Conservation (phyloP, 805 yeast species). For the Crinitomyces ghanaensis region DNA sequence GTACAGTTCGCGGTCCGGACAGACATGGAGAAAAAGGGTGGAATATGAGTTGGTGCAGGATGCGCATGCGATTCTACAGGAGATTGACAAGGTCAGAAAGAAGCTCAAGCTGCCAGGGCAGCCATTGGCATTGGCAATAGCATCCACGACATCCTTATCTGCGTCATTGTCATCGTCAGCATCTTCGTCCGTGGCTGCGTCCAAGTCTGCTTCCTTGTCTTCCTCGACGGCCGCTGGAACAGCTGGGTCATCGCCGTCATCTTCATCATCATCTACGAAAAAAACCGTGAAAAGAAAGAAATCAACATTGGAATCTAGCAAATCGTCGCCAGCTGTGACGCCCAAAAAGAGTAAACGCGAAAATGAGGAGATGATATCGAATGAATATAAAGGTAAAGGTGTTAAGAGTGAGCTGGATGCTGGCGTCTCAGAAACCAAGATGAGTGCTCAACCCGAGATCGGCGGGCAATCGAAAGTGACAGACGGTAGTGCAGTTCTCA, state of each 20-base stretch:
- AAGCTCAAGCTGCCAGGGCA: conserved; percentile 7
- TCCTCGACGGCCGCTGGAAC: background rate
- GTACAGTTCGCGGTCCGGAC: conserved; percentile 37
- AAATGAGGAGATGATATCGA: no score
- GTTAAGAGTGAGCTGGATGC: background rate
- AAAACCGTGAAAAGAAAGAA: background rate
- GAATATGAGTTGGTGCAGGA: conserved; percentile 58
- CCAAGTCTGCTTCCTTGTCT: background rate
- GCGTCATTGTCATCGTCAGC: no score
- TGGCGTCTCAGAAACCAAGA: background rate
- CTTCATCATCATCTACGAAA: background rate
- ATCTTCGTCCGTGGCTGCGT: conserved; percentile 8
- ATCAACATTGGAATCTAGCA: background rate
- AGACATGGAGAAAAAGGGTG: conserved; percentile 46
- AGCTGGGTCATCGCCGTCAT: background rate
- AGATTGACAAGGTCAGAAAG: conserved; percentile 9
- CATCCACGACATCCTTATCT: conserved; percentile 5
- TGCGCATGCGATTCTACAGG: conserved; percentile 20
- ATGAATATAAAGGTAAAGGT: no score
- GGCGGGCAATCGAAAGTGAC: background rate
- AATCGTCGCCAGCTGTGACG: background rate
- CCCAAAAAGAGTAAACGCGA: no score
- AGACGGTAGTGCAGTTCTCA: background rate
- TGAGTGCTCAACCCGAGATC: background rate
- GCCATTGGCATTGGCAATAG: conserved; percentile 5